Conservation (phyloP, 2,329 filamentous ascomycete species). For the Neophaeococcomyces mojaviensis region DNA sequence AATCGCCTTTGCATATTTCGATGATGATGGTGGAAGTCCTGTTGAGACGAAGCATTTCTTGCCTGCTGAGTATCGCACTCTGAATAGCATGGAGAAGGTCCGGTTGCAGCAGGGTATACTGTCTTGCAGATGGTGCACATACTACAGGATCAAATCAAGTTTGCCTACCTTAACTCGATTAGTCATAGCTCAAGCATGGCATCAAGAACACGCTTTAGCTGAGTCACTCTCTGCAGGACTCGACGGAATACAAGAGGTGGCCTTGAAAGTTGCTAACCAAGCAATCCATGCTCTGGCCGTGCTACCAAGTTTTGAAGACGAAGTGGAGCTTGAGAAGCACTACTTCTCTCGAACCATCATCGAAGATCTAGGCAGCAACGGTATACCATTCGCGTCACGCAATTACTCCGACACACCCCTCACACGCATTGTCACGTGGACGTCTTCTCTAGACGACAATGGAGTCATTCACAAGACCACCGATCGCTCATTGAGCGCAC, state of each 20-base stretch:
- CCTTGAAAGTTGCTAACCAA: neutral
- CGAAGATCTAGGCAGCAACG: constrained; percentile 4
- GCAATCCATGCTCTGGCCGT: constrained; percentile 1
- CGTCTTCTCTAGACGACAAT: constrained; percentile 15
- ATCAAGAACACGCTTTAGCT: constrained; percentile 15
- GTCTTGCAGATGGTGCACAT: constrained; percentile 34
- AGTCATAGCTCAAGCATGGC: constrained; percentile 29
- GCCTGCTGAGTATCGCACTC: constrained; percentile 29
- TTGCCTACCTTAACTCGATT: constrained; percentile 31
- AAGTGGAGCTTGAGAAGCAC: constrained; percentile 2
- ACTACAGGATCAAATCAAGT: constrained; percentile 27
- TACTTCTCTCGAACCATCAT: constrained; percentile 2
- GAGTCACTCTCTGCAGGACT: constrained; percentile 17
- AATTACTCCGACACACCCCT: neutral
- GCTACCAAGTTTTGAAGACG: constrained; percentile 4
- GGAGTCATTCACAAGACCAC: constrained; percentile 18
- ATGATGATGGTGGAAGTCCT: constrained; percentile 28
- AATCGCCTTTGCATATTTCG: constrained; percentile 35
- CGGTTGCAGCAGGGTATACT: constrained; percentile 31
- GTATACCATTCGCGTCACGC: neutral
- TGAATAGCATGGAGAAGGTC: constrained; percentile 25
- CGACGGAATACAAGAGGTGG: constrained; percentile 14
- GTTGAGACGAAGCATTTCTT: constrained; percentile 30
- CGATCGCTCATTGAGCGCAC: constrained; percentile 9
- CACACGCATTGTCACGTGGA: constrained; percentile 13